Evolutionary conservation across 140 eudicot genomes (phyloP), one percentile per base, ranked within the genome.

Genomic region (Ambrosia hybrid): DNA sequence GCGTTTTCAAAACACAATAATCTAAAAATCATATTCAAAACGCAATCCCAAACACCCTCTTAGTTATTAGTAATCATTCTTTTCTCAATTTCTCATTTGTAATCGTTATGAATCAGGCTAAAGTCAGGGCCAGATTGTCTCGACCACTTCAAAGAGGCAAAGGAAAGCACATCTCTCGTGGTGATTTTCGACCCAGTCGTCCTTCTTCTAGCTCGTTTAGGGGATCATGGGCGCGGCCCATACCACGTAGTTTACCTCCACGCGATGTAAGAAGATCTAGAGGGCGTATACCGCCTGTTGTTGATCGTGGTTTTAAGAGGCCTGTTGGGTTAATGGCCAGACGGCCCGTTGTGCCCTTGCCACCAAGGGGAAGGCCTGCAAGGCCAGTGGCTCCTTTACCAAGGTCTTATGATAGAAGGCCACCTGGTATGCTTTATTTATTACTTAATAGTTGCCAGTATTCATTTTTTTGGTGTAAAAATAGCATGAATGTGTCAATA

Each of bases 61-160:
- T n/a, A n/a, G 30, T 64, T 38, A 6, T 9, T 14, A 70, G 17
- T 71, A 1, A 43, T 57, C 5, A 16, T 56, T 10, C 15, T 56
- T 51, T 67, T 73, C n/a, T n/a, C n/a, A n/a, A n/a, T n/a, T n/a
- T n/a, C n/a, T n/a, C 57, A 61, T 70, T 37, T 21, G n/a, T 60
- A 10, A 14, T 57, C 64, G 57, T 12, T 46, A 13, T 8, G 52
- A 46, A 79, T 53, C 87, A 93, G 98, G 97, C 87, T 68, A 93
- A 84, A 83, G 97, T 93, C 39, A 82, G 98, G 82, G 97, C 98
- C 68, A 81, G 98, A 81, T 71, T 93, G 73, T 93, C 97, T n/a
- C 81, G 97, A 70, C 98, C 98, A 11, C 89, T 87, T 34, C 96
- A 90, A 81, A 86, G 98, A 73, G 85, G 93, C 46, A 93, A 81